Evolutionary conservation across 1,284 basidiomycete genomes (phyloP).

Genomic region (Apiotrichum montevideense): DNA sequence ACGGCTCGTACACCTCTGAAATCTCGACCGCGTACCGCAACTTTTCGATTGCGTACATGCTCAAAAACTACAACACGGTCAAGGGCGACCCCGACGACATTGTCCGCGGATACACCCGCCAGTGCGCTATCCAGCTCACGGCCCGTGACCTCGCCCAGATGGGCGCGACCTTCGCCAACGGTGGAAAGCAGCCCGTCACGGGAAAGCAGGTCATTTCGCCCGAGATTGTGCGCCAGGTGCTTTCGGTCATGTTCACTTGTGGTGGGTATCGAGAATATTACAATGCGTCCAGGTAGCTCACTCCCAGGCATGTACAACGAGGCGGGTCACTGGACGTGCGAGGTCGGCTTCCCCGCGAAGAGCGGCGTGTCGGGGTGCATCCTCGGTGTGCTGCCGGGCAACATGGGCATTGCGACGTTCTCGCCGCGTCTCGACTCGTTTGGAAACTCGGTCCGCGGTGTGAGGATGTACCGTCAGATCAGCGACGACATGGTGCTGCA

Average conservation of each 20-base stretch:
- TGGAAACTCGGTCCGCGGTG: background rate
- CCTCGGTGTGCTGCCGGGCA: background rate
- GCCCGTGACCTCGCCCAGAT: background rate
- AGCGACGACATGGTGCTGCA: background rate
- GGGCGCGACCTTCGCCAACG: constrained; percentile 1
- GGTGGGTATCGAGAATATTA: background rate
- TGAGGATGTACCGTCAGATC: background rate
- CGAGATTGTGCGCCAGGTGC: background rate
- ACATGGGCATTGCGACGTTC: constrained; percentile 3
- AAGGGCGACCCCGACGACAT: background rate
- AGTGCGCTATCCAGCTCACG: constrained; percentile 1
- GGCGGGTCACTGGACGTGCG: constrained; percentile 1
- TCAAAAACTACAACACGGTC: background rate
- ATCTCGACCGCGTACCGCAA: constrained; percentile 2
- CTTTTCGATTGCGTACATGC: constrained; percentile 5
- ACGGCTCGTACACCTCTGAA: constrained; percentile 1
- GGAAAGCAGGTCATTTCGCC: background rate
- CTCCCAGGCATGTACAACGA: constrained; percentile 3
- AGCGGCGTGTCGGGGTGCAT: constrained; percentile 1
- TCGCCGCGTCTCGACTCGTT: background rate
- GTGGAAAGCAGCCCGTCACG: constrained; percentile 2
- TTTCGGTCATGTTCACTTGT: background rate
- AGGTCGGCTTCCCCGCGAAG: constrained; percentile 1
- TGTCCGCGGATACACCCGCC: constrained; percentile 2
- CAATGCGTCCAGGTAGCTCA: background rate